phyloP scores from a whole-genome alignment of 352 stramenopile genomes.

The Lagenidium giganteum region DNA sequence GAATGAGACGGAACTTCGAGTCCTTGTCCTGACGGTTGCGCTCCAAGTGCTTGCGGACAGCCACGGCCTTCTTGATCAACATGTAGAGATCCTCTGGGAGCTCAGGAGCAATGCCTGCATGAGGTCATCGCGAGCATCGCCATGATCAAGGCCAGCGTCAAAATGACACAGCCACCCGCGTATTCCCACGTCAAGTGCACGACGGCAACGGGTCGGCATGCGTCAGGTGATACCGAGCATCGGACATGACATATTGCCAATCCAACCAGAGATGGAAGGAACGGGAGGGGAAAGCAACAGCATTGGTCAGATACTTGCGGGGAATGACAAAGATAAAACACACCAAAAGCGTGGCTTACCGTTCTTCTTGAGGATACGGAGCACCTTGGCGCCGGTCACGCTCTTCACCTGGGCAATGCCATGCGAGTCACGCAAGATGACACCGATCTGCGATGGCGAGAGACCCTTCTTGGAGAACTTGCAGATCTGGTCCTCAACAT shows the following conservation, averaged over 20 bases:
- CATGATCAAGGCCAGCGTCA: constrained; percentile 3
- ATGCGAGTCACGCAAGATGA: constrained; percentile 99
- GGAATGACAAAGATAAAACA: background rate
- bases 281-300: background rate
- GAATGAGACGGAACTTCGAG: constrained; percentile 99
- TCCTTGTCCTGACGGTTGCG: constrained; percentile 99
- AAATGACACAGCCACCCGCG: constrained; percentile 37
- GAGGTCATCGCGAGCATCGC: constrained; percentile 5
- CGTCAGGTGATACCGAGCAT: constrained; percentile 83
- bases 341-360: constrained; percentile 44
- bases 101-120: constrained; percentile 93
- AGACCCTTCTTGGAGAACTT: constrained; percentile 99
- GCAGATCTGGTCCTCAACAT: constrained; percentile 99
- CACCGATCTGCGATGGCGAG: constrained; percentile 96
- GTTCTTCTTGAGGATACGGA: constrained; percentile 99
- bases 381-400: constrained; percentile 99
- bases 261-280: constrained; percentile 4
- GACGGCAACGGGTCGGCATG: constrained; percentile 29
- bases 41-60: constrained; percentile 99
- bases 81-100: constrained; percentile 99
- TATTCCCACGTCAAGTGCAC: constrained; percentile 84
- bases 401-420: constrained; percentile 98
- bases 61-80: constrained; percentile 99
- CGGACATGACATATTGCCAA: background rate
- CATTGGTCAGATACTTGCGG: constrained; percentile 1